phyloP scores from a whole-genome alignment of 1,284 basidiomycete species.

The Testicularia cyperi region DNA sequence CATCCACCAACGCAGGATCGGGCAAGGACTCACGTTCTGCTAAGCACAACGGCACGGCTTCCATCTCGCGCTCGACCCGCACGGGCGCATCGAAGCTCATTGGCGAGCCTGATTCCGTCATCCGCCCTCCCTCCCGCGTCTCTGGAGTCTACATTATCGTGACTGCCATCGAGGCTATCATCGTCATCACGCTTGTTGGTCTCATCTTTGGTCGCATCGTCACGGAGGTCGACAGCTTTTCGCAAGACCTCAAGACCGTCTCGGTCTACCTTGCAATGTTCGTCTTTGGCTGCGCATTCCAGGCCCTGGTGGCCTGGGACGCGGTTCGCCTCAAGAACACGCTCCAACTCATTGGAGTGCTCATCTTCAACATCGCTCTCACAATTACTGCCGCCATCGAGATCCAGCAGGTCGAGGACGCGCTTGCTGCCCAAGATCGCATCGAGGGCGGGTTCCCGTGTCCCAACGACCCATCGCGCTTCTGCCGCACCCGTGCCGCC shows the following conservation, averaged over 20 bases:
- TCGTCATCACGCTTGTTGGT: conserved; percentile 41
- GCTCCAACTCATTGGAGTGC: conserved; percentile 48
- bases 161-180: conserved; percentile 30
- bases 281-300: conserved; percentile 47
- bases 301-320: conserved; percentile 45
- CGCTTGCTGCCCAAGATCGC: conserved; percentile 32
- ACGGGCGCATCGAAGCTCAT: conserved; percentile 19
- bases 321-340: conserved; percentile 51
- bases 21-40: not conserved
- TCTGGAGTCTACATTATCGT: conserved; percentile 20
- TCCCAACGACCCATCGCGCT: conserved; percentile 3
- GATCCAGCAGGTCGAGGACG: conserved; percentile 44
- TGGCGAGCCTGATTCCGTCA: conserved; percentile 12
- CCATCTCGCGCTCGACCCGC: conserved; percentile 18
- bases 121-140: conserved; percentile 18
- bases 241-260: conserved; percentile 51
- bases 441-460: conserved; percentile 28
- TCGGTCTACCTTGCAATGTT: conserved; percentile 49
- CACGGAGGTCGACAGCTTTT: conserved; percentile 20
- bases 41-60: conserved; percentile 18
- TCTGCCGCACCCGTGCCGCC: conserved; percentile 16
- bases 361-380: conserved; percentile 49
- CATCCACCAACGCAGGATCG: not conserved
- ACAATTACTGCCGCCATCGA: conserved; percentile 46
- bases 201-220: conserved; percentile 44